phyloP scores from a whole-genome alignment of 257 asterid species.

The Solanum microdontum region DNA sequence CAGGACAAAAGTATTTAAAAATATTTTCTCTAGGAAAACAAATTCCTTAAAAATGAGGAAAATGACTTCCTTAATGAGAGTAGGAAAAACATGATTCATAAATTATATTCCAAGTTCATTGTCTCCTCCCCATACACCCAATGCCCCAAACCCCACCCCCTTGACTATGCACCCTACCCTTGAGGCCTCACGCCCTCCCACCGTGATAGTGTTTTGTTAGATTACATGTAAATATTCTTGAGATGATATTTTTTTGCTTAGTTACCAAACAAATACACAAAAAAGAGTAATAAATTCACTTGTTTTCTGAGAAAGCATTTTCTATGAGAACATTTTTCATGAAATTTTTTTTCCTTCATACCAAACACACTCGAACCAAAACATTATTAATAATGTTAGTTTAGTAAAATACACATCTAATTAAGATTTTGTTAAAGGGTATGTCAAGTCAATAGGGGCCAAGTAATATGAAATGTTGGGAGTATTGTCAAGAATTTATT shows the following conservation, averaged over 20 bases:
- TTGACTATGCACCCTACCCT: neutral
- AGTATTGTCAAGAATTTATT: neutral
- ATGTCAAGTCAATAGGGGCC: neutral
- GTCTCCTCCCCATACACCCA: neutral
- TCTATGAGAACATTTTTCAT: no score
- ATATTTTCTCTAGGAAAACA: neutral
- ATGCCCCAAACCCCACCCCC: neutral
- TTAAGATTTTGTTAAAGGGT: neutral
- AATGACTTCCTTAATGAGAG: neutral
- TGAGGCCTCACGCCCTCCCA: neutral
- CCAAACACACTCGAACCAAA: neutral
- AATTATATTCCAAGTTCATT: neutral
- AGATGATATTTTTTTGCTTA: no score
- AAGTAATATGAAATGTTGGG: neutral
- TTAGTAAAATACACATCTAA: neutral
- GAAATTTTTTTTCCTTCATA: neutral
- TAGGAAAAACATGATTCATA: neutral
- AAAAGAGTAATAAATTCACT: neutral
- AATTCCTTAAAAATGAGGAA: neutral
- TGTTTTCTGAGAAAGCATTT: neutral
- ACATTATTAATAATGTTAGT: neutral
- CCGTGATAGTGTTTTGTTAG: neutral
- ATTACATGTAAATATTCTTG: no score
- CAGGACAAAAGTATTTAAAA: neutral
- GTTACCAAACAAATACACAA: no score